Base-by-base conservation (phyloP, 345 rosid species). In the Boechera retrofracta region DNA sequence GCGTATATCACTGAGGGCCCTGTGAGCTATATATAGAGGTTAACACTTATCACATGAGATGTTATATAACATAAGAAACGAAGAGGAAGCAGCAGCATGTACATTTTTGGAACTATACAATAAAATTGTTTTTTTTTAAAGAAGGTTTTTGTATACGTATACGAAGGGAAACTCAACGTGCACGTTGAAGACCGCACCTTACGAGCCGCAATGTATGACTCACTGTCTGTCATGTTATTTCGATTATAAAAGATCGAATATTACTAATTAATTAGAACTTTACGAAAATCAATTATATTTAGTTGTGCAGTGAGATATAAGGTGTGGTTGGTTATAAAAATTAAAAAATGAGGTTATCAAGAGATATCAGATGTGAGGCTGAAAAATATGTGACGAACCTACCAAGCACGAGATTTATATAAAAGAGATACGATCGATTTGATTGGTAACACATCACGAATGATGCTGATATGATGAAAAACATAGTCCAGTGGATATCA, bases 161-260 rank as follows among this genome's bases (percentile, higher is more conserved):
- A 77, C 21, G 13, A 36, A 56, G 44, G 32, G 61, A 64, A 63
- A 56, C 54, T 56, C 18, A 21, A 67, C 38, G 21, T 21, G 21
- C 80, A 77, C 72, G 80, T 77, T 77, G 67, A 64, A 56, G 76
- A 70, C 44, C 44, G 76, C 80, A 77, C 66, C 76, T 70, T 55
- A 47, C 66, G 44, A 71, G 76, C 76, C 80, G 80, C 76, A 77
- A 35, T 36, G 72, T 71, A 4, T 36, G 80, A 71, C 76, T 38
- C 67, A 29, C 31, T 77, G 76, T 71, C 76, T 71, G 49, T 69
- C 74, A 76, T 61, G 62, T 76, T 76, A 52, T 42, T 7, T 64
- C 41, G 6, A 18, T 66, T 35, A 24, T 56, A 33, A 29, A 45
- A n/a, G 10, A 35, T 67, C 42, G 12, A 56, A 47, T 42, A 44